Base-by-base conservation (phyloP, 2,329 filamentous ascomycete species). In the Triangularia setosa region DNA sequence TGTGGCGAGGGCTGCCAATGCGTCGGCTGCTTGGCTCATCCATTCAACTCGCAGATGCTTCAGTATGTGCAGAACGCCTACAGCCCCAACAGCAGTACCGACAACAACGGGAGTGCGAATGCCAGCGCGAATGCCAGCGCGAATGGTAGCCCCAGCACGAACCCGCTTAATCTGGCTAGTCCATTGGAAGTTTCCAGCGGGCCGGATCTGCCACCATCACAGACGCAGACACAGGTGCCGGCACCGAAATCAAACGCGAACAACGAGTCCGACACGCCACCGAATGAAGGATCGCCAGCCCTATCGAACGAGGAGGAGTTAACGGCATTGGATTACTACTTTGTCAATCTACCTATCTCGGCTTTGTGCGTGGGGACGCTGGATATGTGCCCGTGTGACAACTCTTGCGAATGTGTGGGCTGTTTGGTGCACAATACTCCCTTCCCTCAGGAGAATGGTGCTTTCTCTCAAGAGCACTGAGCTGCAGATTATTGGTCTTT, bases 1-100 rank as follows among this genome's bases (percentile, higher is more conserved):
- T 91, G 89, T 71, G 89, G 89, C 21, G 84, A 88, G 61, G 79
- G 79, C 27, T 91, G 89, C 68, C 82, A 87, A 68, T 91, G 89
- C 71, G 78, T 90, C 35, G 88, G 87, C 11, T 91, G 89, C 72
- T 81, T 86, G 4, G 85, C 84, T 2, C 88, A 90, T 72, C 87
- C 88, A 12, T 89, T 87, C 71, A 90, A 90, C 69, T 80, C 85
- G 7, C 84, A 87, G 14, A 74, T 71, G 69, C 78, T 70, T 23
- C 64, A 70, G 35, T 23, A 90, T 84, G 69, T 73, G 58, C 69
- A 66, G 27, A 70, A 66, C 33, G 71, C 65, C 54, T 74, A 69
- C 53, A 58, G 44, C 30, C 60, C 40, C 28, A 48, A 21, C 30
- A 23, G 33, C 23, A 64, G 40, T 33, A 57, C 52, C 57, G 21